Evolutionary conservation across 176 grass and related monocot genomes (phyloP).

Genomic region (Phragmites australis): DNA sequence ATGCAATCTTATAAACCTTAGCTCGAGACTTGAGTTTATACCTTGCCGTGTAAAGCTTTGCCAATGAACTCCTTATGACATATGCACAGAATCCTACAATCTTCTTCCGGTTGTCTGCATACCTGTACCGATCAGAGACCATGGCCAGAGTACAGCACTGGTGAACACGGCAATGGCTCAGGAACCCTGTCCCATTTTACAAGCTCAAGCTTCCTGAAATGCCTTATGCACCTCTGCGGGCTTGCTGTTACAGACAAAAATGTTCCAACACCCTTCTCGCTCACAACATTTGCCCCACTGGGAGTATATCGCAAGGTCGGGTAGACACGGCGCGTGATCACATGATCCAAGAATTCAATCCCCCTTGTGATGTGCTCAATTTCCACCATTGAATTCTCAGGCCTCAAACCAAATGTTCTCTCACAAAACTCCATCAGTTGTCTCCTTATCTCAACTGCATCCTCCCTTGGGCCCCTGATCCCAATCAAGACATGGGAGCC

Average conservation of each 20-base stretch:
- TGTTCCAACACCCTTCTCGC: constrained; percentile 84
- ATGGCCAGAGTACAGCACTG: constrained; percentile 96
- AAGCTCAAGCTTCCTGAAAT: constrained; percentile 93
- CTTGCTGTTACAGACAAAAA: constrained; percentile 83
- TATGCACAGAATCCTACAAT: constrained; percentile 94
- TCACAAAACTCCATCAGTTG: constrained; percentile 80
- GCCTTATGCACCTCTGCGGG: constrained; percentile 73
- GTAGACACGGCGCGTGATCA: constrained; percentile 78
- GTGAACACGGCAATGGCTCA: constrained; percentile 71
- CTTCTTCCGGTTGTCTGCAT: constrained; percentile 93
- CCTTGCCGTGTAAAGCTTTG: constrained; percentile 87
- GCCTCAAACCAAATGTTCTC: constrained; percentile 69
- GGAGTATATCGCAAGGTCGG: constrained; percentile 80
- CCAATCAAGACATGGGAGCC: constrained; percentile 83
- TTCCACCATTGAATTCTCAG: constrained; percentile 76
- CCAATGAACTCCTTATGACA: constrained; percentile 81
- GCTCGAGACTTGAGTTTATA: constrained; percentile 95
- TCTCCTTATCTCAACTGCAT: constrained; percentile 65
- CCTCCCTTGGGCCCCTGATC: constrained; percentile 83
- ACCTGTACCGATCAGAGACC: constrained; percentile 91
- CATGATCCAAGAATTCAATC: constrained; percentile 94
- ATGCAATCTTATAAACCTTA: constrained; percentile 95
- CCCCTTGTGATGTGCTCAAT: constrained; percentile 96
- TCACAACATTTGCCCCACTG: constrained; percentile 74
- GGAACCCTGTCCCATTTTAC: constrained; percentile 91